Evolutionary conservation across 1,284 basidiomycete genomes (phyloP).

Genomic region (Melanopsichium pennsylvanicum): DNA sequence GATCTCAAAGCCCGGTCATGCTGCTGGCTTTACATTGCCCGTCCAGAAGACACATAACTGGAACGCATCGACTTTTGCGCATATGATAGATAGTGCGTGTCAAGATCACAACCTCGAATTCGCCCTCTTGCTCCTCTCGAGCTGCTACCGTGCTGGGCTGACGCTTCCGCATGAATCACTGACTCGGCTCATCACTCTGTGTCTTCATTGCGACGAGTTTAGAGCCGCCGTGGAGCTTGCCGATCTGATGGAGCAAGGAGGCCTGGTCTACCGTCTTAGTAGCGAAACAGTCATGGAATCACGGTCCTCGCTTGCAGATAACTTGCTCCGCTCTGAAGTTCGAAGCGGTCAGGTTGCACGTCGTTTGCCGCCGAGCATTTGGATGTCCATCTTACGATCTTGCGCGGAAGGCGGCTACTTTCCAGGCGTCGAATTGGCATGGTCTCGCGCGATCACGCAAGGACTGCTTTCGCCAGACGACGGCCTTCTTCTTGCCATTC

Average conservation of each 20-base stretch:
- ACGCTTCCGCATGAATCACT: constrained; percentile 28
- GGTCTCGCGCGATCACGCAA: constrained; percentile 34
- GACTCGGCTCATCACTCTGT: constrained; percentile 14
- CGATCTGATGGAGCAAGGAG: constrained; percentile 29
- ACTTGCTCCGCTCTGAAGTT: constrained; percentile 4
- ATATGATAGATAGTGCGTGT: constrained; percentile 37
- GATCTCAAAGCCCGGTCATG: background rate
- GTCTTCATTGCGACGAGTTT: constrained; percentile 35
- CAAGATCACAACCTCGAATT: constrained; percentile 47
- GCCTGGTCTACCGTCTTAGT: constrained; percentile 7
- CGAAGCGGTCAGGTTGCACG: constrained; percentile 17
- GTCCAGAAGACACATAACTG: constrained; percentile 30
- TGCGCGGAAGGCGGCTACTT: constrained; percentile 48
- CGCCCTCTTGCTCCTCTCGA: constrained; percentile 36
- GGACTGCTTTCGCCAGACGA: constrained; percentile 43
- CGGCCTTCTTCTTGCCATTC: constrained; percentile 37
- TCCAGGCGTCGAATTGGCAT: constrained; percentile 49
- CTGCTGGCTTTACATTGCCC: constrained; percentile 8
- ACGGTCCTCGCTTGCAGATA: background rate
- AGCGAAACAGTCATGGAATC: too few species aligned
- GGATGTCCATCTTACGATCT: constrained; percentile 51
- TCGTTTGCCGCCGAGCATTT: constrained; percentile 32
- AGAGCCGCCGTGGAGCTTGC: constrained; percentile 48
- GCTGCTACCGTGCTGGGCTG: constrained; percentile 20
- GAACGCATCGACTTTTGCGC: constrained; percentile 46